Conservation (phyloP, 75 land plant genomes). For the Ceratopteris richardii region DNA sequence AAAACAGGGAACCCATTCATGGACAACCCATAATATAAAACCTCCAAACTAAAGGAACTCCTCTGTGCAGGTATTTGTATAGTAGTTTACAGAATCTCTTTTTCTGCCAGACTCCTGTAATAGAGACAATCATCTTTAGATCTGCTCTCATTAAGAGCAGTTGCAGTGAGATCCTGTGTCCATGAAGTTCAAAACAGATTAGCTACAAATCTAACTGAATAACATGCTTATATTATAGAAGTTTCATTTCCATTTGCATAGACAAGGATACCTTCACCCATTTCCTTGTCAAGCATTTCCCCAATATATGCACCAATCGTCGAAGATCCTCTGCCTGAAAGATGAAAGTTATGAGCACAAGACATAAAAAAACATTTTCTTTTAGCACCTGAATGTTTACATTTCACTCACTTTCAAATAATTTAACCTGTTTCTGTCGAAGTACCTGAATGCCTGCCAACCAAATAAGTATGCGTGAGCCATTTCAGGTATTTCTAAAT, state of each 20-base stretch:
- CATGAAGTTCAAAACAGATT: neutral
- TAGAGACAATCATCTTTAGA: conserved; percentile 23
- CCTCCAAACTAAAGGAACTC: no score
- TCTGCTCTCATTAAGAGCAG: conserved; percentile 24
- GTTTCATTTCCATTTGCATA: neutral
- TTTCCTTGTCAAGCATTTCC: conserved; percentile 65
- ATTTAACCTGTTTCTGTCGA: conserved; percentile 74
- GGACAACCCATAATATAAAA: no score
- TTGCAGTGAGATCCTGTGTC: conserved; percentile 18
- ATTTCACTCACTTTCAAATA: conserved; percentile 51
- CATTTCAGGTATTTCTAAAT: no score
- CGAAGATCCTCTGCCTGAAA: conserved; percentile 91
- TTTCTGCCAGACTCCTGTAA: conserved; percentile 16
- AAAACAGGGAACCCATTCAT: no score
- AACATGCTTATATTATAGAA: neutral
- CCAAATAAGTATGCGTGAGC: conserved; percentile 3
- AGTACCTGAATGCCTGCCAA: conserved; percentile 81
- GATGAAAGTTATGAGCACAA: conserved; percentile 4
- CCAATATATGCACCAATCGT: conserved; percentile 65
- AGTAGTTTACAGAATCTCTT: conserved; percentile 18
- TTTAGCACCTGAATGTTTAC: neutral
- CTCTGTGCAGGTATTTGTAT: no score
- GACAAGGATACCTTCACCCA: conserved; percentile 66
- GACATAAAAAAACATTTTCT: neutral
- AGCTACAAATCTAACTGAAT: neutral